These are phyloP conservation scores for Leccinum incarnatum DNA, from an alignment of 768 basidiomycete species.

Conservation along the genomic window DNA sequence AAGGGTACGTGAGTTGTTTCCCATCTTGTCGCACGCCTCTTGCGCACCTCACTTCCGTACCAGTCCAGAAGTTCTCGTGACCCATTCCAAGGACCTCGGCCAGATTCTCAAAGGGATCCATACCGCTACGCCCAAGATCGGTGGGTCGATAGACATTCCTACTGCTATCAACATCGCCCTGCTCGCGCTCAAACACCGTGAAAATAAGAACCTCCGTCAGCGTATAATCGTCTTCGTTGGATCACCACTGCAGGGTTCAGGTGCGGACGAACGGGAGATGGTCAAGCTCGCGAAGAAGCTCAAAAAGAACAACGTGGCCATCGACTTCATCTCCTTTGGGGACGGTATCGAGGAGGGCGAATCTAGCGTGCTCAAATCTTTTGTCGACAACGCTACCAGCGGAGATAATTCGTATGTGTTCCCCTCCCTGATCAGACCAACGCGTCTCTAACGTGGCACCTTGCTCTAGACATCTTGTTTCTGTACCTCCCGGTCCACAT, in stretches of 20 bases:
- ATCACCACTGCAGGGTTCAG: slow-evolving; percentile 74
- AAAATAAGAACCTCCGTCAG: slow-evolving; percentile 98
- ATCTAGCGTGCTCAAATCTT: slow-evolving; percentile 68
- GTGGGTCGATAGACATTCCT: slow-evolving; percentile 80
- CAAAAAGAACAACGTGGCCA: slow-evolving; percentile 98
- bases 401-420: slow-evolving; percentile 81
- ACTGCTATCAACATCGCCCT: slow-evolving; percentile 94
- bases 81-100: slow-evolving; percentile 92
- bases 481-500: slow-evolving; percentile 72
- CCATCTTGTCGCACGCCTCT: background rate
- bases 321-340: slow-evolving; percentile 89
- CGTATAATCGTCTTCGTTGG: slow-evolving; percentile 93
- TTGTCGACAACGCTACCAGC: slow-evolving; percentile 79
- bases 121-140: slow-evolving; percentile 64
- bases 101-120: slow-evolving; percentile 84
- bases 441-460: background rate
- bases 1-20: slow-evolving; percentile 59
- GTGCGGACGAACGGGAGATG: slow-evolving; percentile 75
- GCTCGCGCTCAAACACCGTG: slow-evolving; percentile 93
- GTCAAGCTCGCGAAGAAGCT: slow-evolving; percentile 92
- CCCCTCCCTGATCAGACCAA: background rate
- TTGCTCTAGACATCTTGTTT: slow-evolving; percentile 67
- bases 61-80: slow-evolving; percentile 94
- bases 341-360: slow-evolving; percentile 77
- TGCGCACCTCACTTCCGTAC: slow-evolving; percentile 2